These are phyloP conservation scores for Micractinium conductrix DNA, from an alignment of 139 green algal species.

Conservation along the genomic window DNA sequence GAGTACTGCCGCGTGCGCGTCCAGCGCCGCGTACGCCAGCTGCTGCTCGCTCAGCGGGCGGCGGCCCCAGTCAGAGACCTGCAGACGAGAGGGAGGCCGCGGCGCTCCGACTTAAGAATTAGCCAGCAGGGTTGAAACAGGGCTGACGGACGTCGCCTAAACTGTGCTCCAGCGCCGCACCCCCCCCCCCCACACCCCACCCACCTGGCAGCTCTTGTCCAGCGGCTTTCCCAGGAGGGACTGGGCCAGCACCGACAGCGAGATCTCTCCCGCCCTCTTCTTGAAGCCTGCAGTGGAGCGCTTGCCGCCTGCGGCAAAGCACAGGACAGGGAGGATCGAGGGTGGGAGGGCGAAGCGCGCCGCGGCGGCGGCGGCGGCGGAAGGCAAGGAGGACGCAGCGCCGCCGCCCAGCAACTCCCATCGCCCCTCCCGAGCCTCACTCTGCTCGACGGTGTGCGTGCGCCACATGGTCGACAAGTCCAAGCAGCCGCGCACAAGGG, in stretches of 20 bases:
- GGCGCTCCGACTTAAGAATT: too few relatives aligned
- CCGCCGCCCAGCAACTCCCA: too few relatives aligned
- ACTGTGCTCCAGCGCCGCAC: background rate
- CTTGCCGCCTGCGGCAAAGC: slow-evolving; percentile 15
- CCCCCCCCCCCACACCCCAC: too few relatives aligned
- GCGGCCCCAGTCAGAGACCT: slow-evolving; percentile 71
- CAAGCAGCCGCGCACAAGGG: slow-evolving; percentile 5
- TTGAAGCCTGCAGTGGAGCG: slow-evolving; percentile 22
- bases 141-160: background rate
- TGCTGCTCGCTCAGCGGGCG: slow-evolving; percentile 68
- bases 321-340: background rate
- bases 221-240: slow-evolving; percentile 63
- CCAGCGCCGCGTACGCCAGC: slow-evolving; percentile 70
- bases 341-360: background rate
- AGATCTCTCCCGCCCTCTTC: slow-evolving; percentile 30
- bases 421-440: background rate
- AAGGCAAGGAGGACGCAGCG: background rate
- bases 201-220: slow-evolving; percentile 53
- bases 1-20: slow-evolving; percentile 53
- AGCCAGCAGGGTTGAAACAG: background rate
- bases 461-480: slow-evolving; percentile 14
- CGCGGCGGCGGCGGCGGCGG: too few relatives aligned
- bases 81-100: slow-evolving; percentile 24
- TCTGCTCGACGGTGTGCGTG: slow-evolving; percentile 10
- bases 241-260: slow-evolving; percentile 57